Evolutionary conservation across 768 basidiomycete genomes (phyloP).

Genomic region (Gautieria morchelliformis): DNA sequence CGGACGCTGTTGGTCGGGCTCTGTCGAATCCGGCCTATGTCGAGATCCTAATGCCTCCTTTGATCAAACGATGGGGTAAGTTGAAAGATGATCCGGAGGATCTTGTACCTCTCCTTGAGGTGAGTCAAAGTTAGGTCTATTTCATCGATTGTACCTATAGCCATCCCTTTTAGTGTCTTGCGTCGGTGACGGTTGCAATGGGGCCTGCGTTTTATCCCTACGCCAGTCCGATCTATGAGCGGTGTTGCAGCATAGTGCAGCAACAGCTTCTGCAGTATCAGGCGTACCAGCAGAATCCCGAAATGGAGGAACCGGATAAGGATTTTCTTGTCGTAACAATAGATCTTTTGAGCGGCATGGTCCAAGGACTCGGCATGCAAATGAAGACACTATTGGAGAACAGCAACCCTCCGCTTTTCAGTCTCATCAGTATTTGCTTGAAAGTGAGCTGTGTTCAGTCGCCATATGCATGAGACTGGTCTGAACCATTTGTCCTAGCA

Average conservation of each 20-base stretch:
- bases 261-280: slow-evolving; percentile 77
- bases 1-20: slow-evolving; percentile 88
- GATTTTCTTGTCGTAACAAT: slow-evolving; percentile 96
- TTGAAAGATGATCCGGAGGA: slow-evolving; percentile 87
- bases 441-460: slow-evolving; percentile 33
- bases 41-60: slow-evolving; percentile 92
- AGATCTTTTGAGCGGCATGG: slow-evolving; percentile 92
- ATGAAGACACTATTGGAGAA: slow-evolving; percentile 64
- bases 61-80: slow-evolving; percentile 84
- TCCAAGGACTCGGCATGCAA: slow-evolving; percentile 80
- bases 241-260: slow-evolving; percentile 82
- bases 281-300: slow-evolving; percentile 77
- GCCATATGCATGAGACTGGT: neutral
- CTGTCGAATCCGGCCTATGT: slow-evolving; percentile 81
- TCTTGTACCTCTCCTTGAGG: slow-evolving; percentile 91
- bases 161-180: slow-evolving; percentile 62
- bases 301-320: slow-evolving; percentile 90
- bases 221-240: slow-evolving; percentile 84
- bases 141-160: slow-evolving; percentile 1
- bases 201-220: slow-evolving; percentile 83
- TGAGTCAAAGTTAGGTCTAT: slow-evolving; percentile 21
- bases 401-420: slow-evolving; percentile 69
- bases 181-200: slow-evolving; percentile 95
- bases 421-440: slow-evolving; percentile 77
- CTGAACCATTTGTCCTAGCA: slow-evolving; percentile 33